These are phyloP conservation scores for Talaromyces proteolyticus DNA, from an alignment of 495 filamentous ascomycete genomes.

Conservation along the genomic window DNA sequence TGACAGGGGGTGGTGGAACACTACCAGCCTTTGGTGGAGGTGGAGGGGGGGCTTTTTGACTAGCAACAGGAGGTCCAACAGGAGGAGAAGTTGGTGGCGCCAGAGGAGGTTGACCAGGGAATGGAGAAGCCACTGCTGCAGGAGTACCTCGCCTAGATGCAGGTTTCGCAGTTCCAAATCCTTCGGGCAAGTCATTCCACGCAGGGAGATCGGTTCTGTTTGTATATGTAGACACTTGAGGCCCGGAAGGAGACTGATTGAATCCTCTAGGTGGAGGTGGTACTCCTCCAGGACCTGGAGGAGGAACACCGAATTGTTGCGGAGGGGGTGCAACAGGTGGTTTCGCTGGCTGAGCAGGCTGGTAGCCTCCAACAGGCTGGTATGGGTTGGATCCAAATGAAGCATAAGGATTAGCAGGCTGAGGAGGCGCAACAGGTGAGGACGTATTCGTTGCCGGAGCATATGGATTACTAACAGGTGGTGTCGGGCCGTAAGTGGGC, in stretches of 20 bases:
- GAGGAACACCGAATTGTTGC: constrained; percentile 32
- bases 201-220: constrained; percentile 63
- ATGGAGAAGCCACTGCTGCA: constrained; percentile 56
- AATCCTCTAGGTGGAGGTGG: constrained; percentile 55
- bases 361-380: constrained; percentile 37
- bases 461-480: constrained; percentile 29
- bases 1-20: constrained; percentile 46
- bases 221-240: constrained; percentile 53
- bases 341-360: constrained; percentile 36
- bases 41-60: constrained; percentile 40
- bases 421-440: constrained; percentile 27
- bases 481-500: constrained; percentile 24
- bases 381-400: constrained; percentile 37
- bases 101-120: constrained; percentile 57
- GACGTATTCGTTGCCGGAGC: constrained; percentile 26
- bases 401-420: constrained; percentile 57
- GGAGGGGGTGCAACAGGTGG: constrained; percentile 23
- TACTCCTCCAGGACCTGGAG: constrained; percentile 27
- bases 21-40: constrained; percentile 48
- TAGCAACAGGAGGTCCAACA: constrained; percentile 23
- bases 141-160: constrained; percentile 67
- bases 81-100: constrained; percentile 41
- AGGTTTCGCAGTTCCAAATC: constrained; percentile 60
- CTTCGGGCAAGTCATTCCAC: constrained; percentile 95
- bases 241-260: constrained; percentile 53